Percentiles rank a stretch among this genome's conserved stretches.
Evolutionary conservation across 352 stramenopile species (phyloP).

Genomic region (Phytophthora macrochlamydospora): DNA sequence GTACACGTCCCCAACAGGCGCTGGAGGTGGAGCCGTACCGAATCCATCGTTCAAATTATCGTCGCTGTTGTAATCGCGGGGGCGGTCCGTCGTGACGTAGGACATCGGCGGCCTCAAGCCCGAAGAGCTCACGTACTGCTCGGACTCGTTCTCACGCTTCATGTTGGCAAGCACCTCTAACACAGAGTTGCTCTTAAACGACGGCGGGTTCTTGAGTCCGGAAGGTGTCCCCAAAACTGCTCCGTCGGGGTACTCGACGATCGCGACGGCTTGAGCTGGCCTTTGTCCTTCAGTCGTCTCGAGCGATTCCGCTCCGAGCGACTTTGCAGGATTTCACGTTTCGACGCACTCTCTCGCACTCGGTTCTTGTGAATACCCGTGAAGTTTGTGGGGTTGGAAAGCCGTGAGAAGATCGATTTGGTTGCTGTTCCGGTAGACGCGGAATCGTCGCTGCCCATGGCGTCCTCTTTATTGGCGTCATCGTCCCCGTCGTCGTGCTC

Average conservation of each 20-base stretch:
- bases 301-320: conserved; percentile 75
- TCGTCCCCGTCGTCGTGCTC: conserved; percentile 33
- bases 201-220: conserved; percentile 56
- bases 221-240: conserved; percentile 43
- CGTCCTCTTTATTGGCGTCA: conserved; percentile 41
- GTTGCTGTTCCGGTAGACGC: conserved; percentile 39
- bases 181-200: conserved; percentile 68
- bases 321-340: conserved; percentile 81
- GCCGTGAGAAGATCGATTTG: conserved; percentile 82
- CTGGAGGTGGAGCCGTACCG: conserved; percentile 49
- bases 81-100: conserved; percentile 42
- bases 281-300: conserved; percentile 72
- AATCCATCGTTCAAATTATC: conserved; percentile 27
- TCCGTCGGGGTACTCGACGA: conserved; percentile 59
- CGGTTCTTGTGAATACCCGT: conserved; percentile 91
- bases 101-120: conserved; percentile 51
- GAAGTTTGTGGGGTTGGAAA: conserved; percentile 88
- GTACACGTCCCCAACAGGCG: conserved; percentile 77
- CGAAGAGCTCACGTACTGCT: conserved; percentile 51
- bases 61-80: conserved; percentile 45
- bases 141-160: conserved; percentile 79
- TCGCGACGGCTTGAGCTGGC: conserved; percentile 50
- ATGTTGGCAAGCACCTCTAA: conserved; percentile 86
- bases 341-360: conserved; percentile 64
- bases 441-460: conserved; percentile 70